Evolutionary conservation across 2,329 filamentous ascomycete species (phyloP).

Genomic region (Aspergillus calidoustus): DNA sequence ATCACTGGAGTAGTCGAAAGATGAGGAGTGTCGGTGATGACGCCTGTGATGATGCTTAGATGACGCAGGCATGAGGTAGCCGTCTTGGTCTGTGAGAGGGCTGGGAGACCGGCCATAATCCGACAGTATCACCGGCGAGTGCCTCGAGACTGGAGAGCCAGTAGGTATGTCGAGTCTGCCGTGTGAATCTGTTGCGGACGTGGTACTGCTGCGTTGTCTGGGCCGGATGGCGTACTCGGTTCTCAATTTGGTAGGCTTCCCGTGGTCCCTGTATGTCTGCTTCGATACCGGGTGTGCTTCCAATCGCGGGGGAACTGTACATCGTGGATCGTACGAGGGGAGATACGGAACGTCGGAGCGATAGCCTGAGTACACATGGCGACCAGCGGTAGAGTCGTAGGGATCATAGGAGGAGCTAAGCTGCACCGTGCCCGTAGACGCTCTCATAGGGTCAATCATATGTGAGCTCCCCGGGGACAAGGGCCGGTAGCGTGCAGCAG

Average conservation of each 20-base stretch:
- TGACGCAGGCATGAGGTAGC: constrained; percentile 40
- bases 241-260: constrained; percentile 37
- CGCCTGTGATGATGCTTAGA: constrained; percentile 30
- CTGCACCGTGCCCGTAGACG: constrained; percentile 47
- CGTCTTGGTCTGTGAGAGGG: constrained; percentile 38
- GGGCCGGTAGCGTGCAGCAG: constrained; percentile 38
- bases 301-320: constrained; percentile 30
- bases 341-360: constrained; percentile 37
- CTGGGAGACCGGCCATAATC: constrained; percentile 38
- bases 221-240: constrained; percentile 46
- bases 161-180: constrained; percentile 35
- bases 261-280: constrained; percentile 37
- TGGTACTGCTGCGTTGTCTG: constrained; percentile 42
- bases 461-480: constrained; percentile 40
- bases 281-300: constrained; percentile 42
- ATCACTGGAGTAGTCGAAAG: constrained; percentile 44
- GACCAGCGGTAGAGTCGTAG: constrained; percentile 35
- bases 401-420: constrained; percentile 40
- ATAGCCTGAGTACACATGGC: constrained; percentile 38
- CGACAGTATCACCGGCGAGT: constrained; percentile 35
- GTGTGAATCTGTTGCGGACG: constrained; percentile 34
- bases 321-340: constrained; percentile 34
- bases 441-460: constrained; percentile 43
- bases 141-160: constrained; percentile 23
- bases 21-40: constrained; percentile 41